Base-by-base conservation (phyloP, 371 early-diverging fungal species). In the Apophysomyces ossiformis region DNA sequence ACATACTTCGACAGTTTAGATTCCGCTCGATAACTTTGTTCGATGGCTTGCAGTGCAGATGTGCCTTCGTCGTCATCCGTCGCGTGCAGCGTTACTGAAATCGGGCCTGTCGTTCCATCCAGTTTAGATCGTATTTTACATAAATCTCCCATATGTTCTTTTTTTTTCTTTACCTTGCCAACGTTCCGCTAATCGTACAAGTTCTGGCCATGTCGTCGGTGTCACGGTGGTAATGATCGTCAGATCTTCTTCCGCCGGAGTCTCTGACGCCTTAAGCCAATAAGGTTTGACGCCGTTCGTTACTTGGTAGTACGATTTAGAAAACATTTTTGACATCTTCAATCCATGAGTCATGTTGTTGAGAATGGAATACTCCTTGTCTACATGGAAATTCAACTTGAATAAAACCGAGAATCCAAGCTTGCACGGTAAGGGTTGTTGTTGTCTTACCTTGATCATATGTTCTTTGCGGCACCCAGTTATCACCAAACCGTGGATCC, bases 281-380 rank as follows among this genome's bases (percentile, higher is more conserved):
- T 74, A 80, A 16, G 79, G 83, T 60, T 77, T 65, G 26, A 77
- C 66, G 12, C 67, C 45, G 16, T 71, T 68, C 2, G 81, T 69
- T 9, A 79, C 69, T 18, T 72, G 73, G 46, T 77, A 78, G 18
- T 72, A 65, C n/a, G 79, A 70, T 37, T 77, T 78, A 18, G 77
- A 72, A 59, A 83, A 79, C 13, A 81, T 46, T 60, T 83, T 83
- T 60, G 77, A 75, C 74, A 83, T 78, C 59, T 75, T 77, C 16
- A 81, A 47, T 32, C 73, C 76, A 50, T 78, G 76, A n/a, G 81
- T 73, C 77, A 83, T 76, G 56, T 69, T 44, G 57, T 73, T 71
- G 61, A 83, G 13, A 16, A 73, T 60, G 0, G 83, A 82, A 65
- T 78, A 78, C 0, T 69, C 15, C 21, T 69, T 46, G 57, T 78